Evolutionary conservation across 148 eudicot genomes (phyloP).

Genomic region (Vaccinium corymbosum): DNA sequence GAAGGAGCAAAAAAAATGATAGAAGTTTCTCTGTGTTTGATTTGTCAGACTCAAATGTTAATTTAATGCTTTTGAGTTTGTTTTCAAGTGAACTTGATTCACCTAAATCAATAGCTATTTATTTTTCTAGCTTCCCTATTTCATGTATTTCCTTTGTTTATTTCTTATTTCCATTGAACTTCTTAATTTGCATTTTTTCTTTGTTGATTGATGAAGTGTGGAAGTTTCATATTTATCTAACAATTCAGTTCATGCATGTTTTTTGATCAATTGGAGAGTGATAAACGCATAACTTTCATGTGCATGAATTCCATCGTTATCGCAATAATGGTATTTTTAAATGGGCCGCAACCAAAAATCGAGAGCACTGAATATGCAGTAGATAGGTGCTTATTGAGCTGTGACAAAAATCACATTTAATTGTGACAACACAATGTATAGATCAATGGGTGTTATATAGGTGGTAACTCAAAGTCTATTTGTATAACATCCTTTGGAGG

Average conservation of each 20-base stretch:
- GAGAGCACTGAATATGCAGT: not conserved
- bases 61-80: conserved; percentile 18
- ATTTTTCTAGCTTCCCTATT: not conserved
- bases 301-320: not conserved
- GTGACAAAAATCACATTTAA: not conserved
- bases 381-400: not conserved
- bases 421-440: not conserved
- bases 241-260: not conserved
- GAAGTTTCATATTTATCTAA: not conserved
- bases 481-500: not conserved
- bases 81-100: conserved; percentile 15
- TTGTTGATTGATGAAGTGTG: not conserved
- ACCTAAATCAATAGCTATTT: conserved; percentile 17
- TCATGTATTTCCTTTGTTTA: not conserved
- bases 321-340: no score
- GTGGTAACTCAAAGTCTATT: no score
- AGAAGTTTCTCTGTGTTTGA: conserved; percentile 5
- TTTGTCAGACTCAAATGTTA: conserved; percentile 21
- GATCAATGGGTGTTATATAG: not conserved
- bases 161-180: not conserved
- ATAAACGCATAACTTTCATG: not conserved
- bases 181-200: not conserved
- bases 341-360: not conserved
- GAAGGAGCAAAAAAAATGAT: not conserved
- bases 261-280: not conserved